Conservation (phyloP, 768 basidiomycete species). For the Agaricus subrufescens region DNA sequence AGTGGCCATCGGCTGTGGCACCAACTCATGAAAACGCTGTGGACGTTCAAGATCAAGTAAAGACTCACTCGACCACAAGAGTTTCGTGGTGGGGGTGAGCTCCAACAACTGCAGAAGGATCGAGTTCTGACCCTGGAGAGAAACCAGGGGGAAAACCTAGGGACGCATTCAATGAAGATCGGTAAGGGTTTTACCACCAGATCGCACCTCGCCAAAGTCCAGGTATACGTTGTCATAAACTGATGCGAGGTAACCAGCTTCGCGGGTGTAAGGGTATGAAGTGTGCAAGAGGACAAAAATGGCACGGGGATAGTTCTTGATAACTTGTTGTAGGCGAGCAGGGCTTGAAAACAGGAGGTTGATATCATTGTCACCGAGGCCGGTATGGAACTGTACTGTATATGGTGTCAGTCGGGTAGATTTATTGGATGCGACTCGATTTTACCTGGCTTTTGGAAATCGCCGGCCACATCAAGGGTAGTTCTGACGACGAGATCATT, state of each 20-base stretch:
- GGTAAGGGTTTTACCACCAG: not conserved
- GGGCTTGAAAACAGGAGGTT: slow-evolving; percentile 54
- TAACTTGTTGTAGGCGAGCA: slow-evolving; percentile 61
- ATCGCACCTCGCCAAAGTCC: slow-evolving; percentile 66
- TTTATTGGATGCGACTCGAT: not conserved
- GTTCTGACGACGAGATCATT: slow-evolving; percentile 65
- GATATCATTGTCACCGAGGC: slow-evolving; percentile 74
- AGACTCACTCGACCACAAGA: slow-evolving; percentile 75
- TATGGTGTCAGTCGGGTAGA: not conserved
- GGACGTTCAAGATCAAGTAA: not conserved
- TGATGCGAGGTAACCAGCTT: slow-evolving; percentile 72
- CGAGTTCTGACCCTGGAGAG: slow-evolving; percentile 53
- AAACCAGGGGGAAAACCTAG: slow-evolving; percentile 64
- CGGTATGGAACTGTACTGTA: slow-evolving; percentile 81
- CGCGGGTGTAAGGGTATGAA: slow-evolving; percentile 74
- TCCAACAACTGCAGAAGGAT: slow-evolving; percentile 65
- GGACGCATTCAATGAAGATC: not conserved
- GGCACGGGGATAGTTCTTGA: slow-evolving; percentile 56
- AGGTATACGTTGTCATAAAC: slow-evolving; percentile 72
- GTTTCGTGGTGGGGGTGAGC: slow-evolving; percentile 70
- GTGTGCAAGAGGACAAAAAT: slow-evolving; percentile 69
- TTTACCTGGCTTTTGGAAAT: slow-evolving; percentile 57
- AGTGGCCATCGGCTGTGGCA: slow-evolving; percentile 52
- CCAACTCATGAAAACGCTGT: not conserved
- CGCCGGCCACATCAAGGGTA: slow-evolving; percentile 48